These are phyloP conservation scores for Mycena crocata DNA, from an alignment of 768 basidiomycete genomes.

Conservation along the genomic window DNA sequence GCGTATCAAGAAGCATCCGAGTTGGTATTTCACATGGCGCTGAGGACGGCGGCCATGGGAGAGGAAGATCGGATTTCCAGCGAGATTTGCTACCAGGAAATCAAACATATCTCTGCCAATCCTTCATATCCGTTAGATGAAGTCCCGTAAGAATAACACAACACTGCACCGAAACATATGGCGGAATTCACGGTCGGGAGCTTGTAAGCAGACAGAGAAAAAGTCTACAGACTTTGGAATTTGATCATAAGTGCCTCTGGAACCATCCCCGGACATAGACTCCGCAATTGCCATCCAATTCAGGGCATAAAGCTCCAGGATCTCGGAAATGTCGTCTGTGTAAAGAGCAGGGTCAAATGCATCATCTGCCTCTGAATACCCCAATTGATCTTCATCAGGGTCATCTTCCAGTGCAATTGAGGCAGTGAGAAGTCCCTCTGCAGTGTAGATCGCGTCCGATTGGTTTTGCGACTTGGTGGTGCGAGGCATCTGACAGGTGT, in stretches of 20 bases:
- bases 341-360: not conserved
- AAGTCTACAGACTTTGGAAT: slow-evolving; percentile 15
- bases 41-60: slow-evolving; percentile 29
- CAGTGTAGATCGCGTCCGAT: not conserved
- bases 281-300: slow-evolving; percentile 5
- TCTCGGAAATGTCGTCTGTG: slow-evolving; percentile 2
- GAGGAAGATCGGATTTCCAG: slow-evolving; percentile 31
- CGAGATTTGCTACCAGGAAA: slow-evolving; percentile 13
- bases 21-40: slow-evolving; percentile 36
- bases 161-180: slow-evolving; percentile 5
- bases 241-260: not conserved
- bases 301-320: not conserved
- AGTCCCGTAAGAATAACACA: not conserved
- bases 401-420: slow-evolving; percentile 3
- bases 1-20: slow-evolving; percentile 34
- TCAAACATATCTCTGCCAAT: slow-evolving; percentile 24
- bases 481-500: not conserved
- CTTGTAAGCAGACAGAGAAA: slow-evolving; percentile 13
- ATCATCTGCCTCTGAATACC: not conserved
- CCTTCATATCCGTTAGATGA: not conserved
- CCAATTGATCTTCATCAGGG: not conserved
- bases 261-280: not conserved
- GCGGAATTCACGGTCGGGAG: slow-evolving; percentile 13
- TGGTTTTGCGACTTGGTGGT: slow-evolving; percentile 6
- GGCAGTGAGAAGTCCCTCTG: not conserved